These are phyloP conservation scores for Tuber indicum DNA, from an alignment of 495 filamentous ascomycete genomes.

Conservation along the genomic window DNA sequence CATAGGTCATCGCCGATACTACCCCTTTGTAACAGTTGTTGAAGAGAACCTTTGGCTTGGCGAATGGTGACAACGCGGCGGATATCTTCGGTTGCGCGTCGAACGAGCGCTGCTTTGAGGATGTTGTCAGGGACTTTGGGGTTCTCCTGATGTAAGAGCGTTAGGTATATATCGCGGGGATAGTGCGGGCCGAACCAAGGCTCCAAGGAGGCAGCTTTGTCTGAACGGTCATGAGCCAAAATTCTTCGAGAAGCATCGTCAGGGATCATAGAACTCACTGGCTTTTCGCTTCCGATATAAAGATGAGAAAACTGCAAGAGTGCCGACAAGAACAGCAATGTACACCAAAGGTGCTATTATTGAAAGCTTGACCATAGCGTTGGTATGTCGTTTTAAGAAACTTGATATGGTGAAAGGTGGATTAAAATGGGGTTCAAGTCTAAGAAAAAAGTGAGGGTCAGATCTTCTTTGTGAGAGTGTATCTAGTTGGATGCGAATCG, in stretches of 20 bases:
- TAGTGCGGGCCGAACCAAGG: conserved; percentile 90
- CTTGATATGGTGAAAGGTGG: conserved; percentile 2
- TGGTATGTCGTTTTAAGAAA: conserved; percentile 4
- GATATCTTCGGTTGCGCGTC: conserved; percentile 86
- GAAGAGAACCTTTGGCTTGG: conserved; percentile 75
- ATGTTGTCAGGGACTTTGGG: conserved; percentile 70
- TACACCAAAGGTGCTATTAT: conserved; percentile 58
- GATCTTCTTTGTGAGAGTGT: background rate
- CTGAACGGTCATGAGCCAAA: conserved; percentile 44
- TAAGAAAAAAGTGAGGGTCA: background rate
- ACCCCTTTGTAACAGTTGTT: conserved; percentile 73
- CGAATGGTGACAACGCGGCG: conserved; percentile 78
- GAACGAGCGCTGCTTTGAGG: conserved; percentile 80
- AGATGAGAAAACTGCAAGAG: conserved; percentile 81
- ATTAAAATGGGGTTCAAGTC: background rate
- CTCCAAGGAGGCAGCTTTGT: conserved; percentile 68
- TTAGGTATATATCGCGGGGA: conserved; percentile 88
- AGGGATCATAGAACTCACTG: conserved; percentile 50
- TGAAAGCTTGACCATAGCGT: conserved; percentile 37
- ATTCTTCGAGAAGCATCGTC: background rate
- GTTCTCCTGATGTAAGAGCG: conserved; percentile 78
- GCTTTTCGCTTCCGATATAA: conserved; percentile 92
- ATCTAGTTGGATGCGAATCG: conserved; percentile 26
- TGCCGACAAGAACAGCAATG: conserved; percentile 75
- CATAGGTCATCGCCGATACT: conserved; percentile 94